Evolutionary conservation across 2,329 filamentous ascomycete genomes (phyloP).

Genomic region (Colletotrichum cordylinicola): DNA sequence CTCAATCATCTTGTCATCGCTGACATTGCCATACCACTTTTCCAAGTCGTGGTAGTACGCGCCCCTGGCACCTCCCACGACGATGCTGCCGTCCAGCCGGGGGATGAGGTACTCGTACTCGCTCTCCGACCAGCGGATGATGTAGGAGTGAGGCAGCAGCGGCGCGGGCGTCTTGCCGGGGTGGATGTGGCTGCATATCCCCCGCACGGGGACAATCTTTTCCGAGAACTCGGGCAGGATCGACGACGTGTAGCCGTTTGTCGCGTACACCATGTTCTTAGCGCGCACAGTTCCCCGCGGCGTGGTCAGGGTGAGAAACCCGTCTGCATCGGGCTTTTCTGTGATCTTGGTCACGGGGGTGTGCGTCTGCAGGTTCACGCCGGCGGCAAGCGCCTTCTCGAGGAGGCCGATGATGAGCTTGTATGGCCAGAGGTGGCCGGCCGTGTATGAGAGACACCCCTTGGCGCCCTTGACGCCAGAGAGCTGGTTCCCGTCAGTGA

Average conservation of each 20-base stretch:
- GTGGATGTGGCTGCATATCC: conserved; percentile 34
- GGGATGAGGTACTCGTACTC: conserved; percentile 74
- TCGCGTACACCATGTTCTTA: conserved; percentile 27
- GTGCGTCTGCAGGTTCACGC: conserved; percentile 31
- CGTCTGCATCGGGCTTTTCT: background rate
- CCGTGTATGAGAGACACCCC: conserved; percentile 42
- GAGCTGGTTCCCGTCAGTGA: conserved; percentile 33
- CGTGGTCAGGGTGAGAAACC: conserved; percentile 20
- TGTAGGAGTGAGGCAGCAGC: conserved; percentile 59
- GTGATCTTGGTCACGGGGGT: conserved; percentile 1
- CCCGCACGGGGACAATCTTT: conserved; percentile 27
- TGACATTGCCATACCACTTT: conserved; percentile 47
- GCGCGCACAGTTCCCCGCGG: conserved; percentile 25
- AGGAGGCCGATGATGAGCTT: conserved; percentile 35
- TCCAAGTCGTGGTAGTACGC: conserved; percentile 33
- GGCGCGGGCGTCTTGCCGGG: conserved; percentile 34
- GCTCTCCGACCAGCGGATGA: conserved; percentile 60
- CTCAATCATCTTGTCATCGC: conserved; percentile 46
- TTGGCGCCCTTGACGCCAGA: conserved; percentile 43
- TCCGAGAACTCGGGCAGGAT: conserved; percentile 27
- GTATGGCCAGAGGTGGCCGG: conserved; percentile 26
- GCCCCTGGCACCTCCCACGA: conserved; percentile 47
- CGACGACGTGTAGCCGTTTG: conserved; percentile 33
- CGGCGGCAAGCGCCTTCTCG: conserved; percentile 21
- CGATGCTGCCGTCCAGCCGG: conserved; percentile 50